Conservation (phyloP, 2,329 filamentous ascomycete genomes). For the Aplosporella prunicola region DNA sequence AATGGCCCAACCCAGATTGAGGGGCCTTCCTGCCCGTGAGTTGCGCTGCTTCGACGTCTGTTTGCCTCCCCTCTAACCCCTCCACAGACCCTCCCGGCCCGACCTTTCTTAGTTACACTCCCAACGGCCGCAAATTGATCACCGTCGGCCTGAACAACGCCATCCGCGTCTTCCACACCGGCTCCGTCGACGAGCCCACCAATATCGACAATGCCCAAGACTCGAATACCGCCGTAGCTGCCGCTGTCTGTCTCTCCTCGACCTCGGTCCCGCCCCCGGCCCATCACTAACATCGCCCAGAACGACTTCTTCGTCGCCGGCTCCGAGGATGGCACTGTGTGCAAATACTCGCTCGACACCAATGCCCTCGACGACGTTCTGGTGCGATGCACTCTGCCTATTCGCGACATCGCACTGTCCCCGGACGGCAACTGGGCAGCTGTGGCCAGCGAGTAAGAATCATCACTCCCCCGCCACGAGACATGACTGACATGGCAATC, state of each 20-base stretch:
- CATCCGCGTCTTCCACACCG: conserved; percentile 84
- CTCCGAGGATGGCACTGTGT: conserved; percentile 92
- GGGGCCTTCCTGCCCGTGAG: conserved; percentile 26
- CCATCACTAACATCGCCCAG: conserved; percentile 26
- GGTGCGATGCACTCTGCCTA: conserved; percentile 71
- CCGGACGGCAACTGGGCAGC: conserved; percentile 79
- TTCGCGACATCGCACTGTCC: conserved; percentile 77
- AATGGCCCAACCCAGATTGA: conserved; percentile 19
- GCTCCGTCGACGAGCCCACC: conserved; percentile 81
- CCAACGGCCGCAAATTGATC: conserved; percentile 74
- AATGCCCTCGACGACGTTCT: conserved; percentile 72
- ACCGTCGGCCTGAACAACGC: conserved; percentile 92
- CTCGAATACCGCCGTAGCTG: conserved; percentile 69
- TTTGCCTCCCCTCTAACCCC: conserved; percentile 5
- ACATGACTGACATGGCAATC: conserved; percentile 15
- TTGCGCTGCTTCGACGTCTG: conserved; percentile 1
- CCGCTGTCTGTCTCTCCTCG: conserved; percentile 42
- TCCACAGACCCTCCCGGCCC: conserved; percentile 66
- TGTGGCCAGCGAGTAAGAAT: conserved; percentile 82
- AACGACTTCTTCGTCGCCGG: conserved; percentile 81
- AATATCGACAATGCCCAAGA: conserved; percentile 90
- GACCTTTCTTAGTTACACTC: conserved; percentile 82
- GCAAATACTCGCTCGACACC: conserved; percentile 72
- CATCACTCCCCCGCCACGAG: not conserved
- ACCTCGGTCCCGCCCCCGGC: too few species aligned